phyloP scores from a whole-genome alignment of 2,329 filamentous ascomycete genomes.

The Fonsecaea monophora region DNA sequence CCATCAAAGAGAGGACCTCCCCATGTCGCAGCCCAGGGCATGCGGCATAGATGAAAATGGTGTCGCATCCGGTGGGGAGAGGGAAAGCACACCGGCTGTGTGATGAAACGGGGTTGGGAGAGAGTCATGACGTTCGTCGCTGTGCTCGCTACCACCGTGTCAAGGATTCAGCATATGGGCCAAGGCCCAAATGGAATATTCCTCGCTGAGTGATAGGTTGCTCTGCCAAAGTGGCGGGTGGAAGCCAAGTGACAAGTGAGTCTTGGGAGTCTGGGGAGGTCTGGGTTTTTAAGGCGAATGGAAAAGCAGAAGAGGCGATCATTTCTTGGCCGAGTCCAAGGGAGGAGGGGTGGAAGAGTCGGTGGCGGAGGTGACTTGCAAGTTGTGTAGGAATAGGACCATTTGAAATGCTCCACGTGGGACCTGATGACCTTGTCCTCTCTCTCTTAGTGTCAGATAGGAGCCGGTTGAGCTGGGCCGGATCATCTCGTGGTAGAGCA shows the following conservation, averaged over 20 bases:
- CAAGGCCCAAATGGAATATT: background rate
- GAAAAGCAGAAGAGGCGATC: background rate
- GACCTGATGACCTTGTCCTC: background rate
- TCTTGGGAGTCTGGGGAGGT: constrained; percentile 19
- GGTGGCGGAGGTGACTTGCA: background rate
- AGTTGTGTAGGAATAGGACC: background rate
- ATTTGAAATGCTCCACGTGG: background rate
- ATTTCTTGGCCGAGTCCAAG: constrained; percentile 20
- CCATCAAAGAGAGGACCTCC: background rate
- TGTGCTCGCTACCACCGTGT: background rate
- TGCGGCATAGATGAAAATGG: background rate
- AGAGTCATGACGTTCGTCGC: constrained; percentile 6
- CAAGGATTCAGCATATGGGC: background rate
- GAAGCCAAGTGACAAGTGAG: constrained; percentile 17
- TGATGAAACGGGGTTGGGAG: background rate
- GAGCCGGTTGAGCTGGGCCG: background rate
- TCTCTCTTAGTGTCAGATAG: background rate
- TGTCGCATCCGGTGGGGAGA: constrained; percentile 17
- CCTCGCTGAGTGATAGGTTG: constrained; percentile 13
- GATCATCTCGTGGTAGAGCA: background rate
- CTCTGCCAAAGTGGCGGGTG: background rate
- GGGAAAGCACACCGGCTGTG: constrained; percentile 7
- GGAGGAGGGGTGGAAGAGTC: background rate
- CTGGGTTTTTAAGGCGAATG: constrained; percentile 1
- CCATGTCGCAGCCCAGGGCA: background rate